Conservation (phyloP, 345 rosid genomes). For the Moringa oleifera region DNA sequence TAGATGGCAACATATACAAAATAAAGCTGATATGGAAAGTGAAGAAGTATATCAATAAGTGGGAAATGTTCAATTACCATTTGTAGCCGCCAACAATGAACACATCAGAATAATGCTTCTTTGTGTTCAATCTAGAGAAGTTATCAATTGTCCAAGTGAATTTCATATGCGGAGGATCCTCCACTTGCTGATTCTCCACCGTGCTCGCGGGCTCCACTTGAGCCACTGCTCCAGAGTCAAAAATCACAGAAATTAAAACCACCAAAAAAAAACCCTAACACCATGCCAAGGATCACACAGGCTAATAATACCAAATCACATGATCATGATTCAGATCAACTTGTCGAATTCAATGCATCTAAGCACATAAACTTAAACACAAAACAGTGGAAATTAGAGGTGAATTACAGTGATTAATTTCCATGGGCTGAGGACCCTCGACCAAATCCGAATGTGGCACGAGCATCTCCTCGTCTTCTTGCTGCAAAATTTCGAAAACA, state of each 20-base stretch:
- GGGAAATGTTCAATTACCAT: conserved; percentile 47
- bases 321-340: background rate
- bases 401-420: conserved; percentile 17
- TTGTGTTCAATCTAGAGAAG: conserved; percentile 66
- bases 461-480: conserved; percentile 92
- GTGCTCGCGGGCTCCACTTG: conserved; percentile 54
- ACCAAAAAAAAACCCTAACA: conserved; percentile 26
- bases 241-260: conserved; percentile 12
- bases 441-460: conserved; percentile 84
- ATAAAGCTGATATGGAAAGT: conserved; percentile 1
- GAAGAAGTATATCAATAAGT: background rate
- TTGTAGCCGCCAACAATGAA: conserved; percentile 75
- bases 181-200: conserved; percentile 65
- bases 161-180: conserved; percentile 74
- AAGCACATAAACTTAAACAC: background rate
- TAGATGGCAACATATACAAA: conserved; percentile 2
- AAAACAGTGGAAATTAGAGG: background rate
- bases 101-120: conserved; percentile 79
- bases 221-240: conserved; percentile 35
- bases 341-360: background rate
- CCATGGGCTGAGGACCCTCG: conserved; percentile 91
- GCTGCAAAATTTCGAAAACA: conserved; percentile 36
- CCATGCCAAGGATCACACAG: conserved; percentile 15
- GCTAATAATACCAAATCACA: background rate
- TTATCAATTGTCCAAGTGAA: conserved; percentile 75